A percentile compares a stretch with the other conserved stretches of the same genome.
Evolutionary conservation across 1,284 basidiomycete genomes (phyloP).

Genomic region (Trichosporon sp.): DNA sequence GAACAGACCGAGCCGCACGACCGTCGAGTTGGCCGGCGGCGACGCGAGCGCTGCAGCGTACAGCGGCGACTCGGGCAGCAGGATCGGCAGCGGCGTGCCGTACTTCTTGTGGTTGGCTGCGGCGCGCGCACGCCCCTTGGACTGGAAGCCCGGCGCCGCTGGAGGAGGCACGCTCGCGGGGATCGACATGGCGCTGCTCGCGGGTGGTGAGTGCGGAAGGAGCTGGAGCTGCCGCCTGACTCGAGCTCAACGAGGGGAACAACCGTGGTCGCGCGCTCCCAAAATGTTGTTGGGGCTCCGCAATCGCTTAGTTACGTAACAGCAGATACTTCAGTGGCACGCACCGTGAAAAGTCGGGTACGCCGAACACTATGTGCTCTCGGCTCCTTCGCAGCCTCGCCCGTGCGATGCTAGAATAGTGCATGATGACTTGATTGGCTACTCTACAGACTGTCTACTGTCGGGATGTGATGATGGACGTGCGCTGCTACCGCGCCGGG

Average conservation of each 20-base stretch:
- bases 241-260: neutral
- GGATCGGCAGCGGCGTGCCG: constrained; percentile 45
- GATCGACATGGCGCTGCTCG: constrained; percentile 28
- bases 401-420: constrained; percentile 3
- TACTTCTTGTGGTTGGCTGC: constrained; percentile 36
- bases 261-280: neutral
- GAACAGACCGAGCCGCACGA: constrained; percentile 2
- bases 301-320: neutral
- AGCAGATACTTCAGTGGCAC: neutral
- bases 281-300: constrained; percentile 3
- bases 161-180: constrained; percentile 11
- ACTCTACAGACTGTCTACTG: constrained; percentile 1
- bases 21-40: neutral
- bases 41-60: constrained; percentile 17
- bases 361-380: neutral
- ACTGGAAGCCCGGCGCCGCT: constrained; percentile 9
- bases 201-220: constrained; percentile 54
- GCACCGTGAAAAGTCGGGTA: neutral
- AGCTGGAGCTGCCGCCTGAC: neutral
- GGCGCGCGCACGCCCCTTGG: constrained; percentile 15
- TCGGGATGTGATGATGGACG: neutral
- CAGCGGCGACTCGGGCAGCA: constrained; percentile 34
- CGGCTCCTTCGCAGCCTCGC: neutral
- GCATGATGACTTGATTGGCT: constrained; percentile 3
- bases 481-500: too few species aligned